Evolutionary conservation across 345 rosid species (phyloP).

Genomic region (Gossypium raimondii): DNA sequence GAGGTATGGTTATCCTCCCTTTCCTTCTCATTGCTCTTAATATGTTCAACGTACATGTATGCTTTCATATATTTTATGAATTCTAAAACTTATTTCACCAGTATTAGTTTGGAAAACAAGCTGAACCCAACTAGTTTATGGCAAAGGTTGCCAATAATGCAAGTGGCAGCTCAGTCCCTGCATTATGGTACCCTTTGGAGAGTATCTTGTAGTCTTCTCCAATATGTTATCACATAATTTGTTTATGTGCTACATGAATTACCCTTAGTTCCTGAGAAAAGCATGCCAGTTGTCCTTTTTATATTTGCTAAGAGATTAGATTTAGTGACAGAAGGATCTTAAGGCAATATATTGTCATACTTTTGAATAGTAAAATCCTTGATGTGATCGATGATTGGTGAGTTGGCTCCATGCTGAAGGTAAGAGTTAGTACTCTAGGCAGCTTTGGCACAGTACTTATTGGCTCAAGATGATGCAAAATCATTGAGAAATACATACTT

Average conservation of each 20-base stretch:
- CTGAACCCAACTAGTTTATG: neutral
- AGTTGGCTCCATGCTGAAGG: neutral
- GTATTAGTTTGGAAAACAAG: neutral
- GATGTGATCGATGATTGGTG: neutral
- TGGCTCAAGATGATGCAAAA: neutral
- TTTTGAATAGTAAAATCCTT: neutral
- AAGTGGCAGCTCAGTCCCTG: slow-evolving; percentile 3
- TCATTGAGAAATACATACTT: neutral
- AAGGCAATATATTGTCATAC: neutral
- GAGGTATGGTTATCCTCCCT: slow-evolving; percentile 49
- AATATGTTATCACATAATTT: neutral
- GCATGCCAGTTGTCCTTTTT: slow-evolving; percentile 5
- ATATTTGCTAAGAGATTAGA: neutral
- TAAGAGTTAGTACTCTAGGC: neutral
- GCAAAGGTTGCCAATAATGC: neutral
- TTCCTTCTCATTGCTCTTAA: slow-evolving; percentile 3
- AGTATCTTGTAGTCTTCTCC: neutral
- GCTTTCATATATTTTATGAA: neutral
- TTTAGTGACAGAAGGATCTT: slow-evolving; percentile 3
- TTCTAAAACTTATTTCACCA: neutral
- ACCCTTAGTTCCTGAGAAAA: slow-evolving; percentile 2
- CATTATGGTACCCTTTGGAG: neutral
- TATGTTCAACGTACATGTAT: neutral
- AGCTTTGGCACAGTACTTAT: slow-evolving; percentile 5
- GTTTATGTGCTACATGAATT: neutral